Percentiles rank a stretch among this genome's conserved stretches.
Conservation (phyloP, 2,329 filamentous ascomycete species). For the Cladobotryum mycophilum region DNA sequence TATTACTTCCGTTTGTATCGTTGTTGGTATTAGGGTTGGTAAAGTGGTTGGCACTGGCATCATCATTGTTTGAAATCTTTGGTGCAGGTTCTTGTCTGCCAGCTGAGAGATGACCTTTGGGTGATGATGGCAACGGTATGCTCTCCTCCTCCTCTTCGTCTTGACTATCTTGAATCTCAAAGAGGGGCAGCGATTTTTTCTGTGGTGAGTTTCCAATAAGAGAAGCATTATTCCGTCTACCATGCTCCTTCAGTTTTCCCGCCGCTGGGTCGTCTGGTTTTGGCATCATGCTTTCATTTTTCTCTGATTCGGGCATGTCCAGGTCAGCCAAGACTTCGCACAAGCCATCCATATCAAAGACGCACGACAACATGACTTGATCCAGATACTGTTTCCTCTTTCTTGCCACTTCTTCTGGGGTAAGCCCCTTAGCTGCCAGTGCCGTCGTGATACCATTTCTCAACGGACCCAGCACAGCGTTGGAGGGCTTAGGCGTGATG, state of each 20-base stretch:
- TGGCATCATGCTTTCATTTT: background rate
- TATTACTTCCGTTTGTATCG: background rate
- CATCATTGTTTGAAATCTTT: background rate
- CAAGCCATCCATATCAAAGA: conserved; percentile 54
- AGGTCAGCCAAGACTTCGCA: conserved; percentile 51
- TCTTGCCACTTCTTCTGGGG: conserved; percentile 14
- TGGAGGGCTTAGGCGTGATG: conserved; percentile 42
- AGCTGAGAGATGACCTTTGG: conserved; percentile 1
- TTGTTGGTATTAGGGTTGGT: background rate
- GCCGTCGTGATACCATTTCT: conserved; percentile 35
- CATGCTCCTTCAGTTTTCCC: background rate
- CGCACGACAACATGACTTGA: conserved; percentile 45
- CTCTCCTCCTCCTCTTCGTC: conserved; percentile 11
- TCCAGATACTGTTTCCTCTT: conserved; percentile 35
- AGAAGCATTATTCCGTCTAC: too few species aligned
- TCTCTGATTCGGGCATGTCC: conserved; percentile 24
- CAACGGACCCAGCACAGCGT: conserved; percentile 35
- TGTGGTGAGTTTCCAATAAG: too few species aligned
- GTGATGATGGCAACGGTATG: background rate
- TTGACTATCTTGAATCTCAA: conserved; percentile 30
- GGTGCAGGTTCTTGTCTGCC: background rate
- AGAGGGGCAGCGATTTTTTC: conserved; percentile 1
- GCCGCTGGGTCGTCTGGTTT: background rate
- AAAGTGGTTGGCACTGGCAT: background rate
- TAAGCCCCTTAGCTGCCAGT: conserved; percentile 16